Evolutionary conservation across 257 asterid species (phyloP).

Genomic region (Striga asiatica): DNA sequence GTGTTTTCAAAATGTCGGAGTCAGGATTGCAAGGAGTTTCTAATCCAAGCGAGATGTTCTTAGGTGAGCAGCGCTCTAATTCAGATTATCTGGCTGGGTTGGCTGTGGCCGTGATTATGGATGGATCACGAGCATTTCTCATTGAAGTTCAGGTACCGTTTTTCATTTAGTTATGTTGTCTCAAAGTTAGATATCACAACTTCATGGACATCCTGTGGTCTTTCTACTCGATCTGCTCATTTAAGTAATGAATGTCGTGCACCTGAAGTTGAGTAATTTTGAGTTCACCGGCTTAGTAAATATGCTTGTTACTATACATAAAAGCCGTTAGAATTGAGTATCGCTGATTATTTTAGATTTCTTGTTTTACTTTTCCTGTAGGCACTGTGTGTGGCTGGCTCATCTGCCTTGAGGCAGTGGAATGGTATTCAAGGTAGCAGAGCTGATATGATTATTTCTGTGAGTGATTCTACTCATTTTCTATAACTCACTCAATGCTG

Average conservation of each 20-base stretch:
- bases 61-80: conserved; percentile 65
- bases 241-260: background rate
- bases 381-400: background rate
- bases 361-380: background rate
- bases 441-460: conserved; percentile 91
- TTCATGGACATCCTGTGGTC: too few species aligned
- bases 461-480: conserved; percentile 33
- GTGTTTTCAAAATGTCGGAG: conserved; percentile 79
- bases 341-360: too few species aligned
- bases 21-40: conserved; percentile 64
- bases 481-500: conserved; percentile 13
- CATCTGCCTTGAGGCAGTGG: conserved; percentile 42
- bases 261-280: background rate
- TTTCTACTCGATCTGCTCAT: background rate
- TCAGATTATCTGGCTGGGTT: conserved; percentile 77
- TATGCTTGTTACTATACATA: too few species aligned
- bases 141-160: conserved; percentile 70
- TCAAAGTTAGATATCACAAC: background rate
- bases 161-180: background rate
- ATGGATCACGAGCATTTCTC: conserved; percentile 83
- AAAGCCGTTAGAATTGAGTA: too few species aligned
- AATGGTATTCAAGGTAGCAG: conserved; percentile 80
- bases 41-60: conserved; percentile 84
- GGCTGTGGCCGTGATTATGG: conserved; percentile 85
- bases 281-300: background rate